Conservation (phyloP, 2,329 filamentous ascomycete genomes). For the Diaporthe vexans region DNA sequence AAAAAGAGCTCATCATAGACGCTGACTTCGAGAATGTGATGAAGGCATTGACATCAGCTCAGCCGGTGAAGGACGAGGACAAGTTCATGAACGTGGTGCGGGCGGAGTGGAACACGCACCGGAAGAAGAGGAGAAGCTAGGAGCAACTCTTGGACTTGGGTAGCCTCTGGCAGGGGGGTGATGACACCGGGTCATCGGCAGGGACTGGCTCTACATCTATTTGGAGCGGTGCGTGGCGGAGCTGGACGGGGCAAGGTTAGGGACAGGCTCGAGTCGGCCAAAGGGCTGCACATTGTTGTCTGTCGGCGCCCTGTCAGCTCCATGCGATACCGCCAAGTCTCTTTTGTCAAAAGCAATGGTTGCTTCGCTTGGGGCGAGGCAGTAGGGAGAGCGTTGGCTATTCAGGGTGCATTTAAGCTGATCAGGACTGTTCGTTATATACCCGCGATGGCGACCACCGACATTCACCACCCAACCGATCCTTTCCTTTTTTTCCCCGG, state of each 20-base stretch:
- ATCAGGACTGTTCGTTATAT: constrained; percentile 38
- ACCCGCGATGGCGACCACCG: constrained; percentile 33
- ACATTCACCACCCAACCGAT: constrained; percentile 4
- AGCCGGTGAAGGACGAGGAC: constrained; percentile 94
- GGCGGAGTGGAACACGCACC: constrained; percentile 83
- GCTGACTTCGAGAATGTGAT: constrained; percentile 98
- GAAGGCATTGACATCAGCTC: constrained; percentile 95
- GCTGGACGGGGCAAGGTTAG: constrained; percentile 37
- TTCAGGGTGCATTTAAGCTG: constrained; percentile 26
- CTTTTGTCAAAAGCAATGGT: constrained; percentile 34
- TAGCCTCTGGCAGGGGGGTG: background rate
- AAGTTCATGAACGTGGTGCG: constrained; percentile 82
- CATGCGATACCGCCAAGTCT: constrained; percentile 11
- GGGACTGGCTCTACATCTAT: constrained; percentile 18
- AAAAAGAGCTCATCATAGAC: constrained; percentile 88
- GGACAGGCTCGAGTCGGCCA: constrained; percentile 5
- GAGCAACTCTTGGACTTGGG: background rate
- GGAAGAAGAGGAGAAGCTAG: constrained; percentile 56
- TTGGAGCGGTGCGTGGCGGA: constrained; percentile 29
- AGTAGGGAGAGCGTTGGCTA: constrained; percentile 33
- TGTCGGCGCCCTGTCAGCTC: constrained; percentile 2
- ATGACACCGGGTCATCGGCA: background rate
- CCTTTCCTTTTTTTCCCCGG: background rate
- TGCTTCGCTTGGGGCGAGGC: background rate
- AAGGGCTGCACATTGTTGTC: background rate